Conservation (phyloP, 2,329 filamentous ascomycete species). For the Ceratocystis eucalypticola region DNA sequence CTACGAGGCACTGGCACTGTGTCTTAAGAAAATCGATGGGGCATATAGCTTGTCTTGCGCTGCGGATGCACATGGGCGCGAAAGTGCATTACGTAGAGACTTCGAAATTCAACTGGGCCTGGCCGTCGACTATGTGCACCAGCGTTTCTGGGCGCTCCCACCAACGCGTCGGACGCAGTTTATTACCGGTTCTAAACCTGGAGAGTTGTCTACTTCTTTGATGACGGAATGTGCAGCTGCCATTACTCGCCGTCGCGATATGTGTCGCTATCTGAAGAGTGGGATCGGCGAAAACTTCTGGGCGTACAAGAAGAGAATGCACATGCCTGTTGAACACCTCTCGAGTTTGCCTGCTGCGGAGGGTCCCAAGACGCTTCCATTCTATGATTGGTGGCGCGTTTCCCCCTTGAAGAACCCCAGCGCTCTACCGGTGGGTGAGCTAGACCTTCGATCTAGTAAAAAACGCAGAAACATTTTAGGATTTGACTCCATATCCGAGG, state of each 20-base stretch:
- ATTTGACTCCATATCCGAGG: no score
- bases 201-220: background rate
- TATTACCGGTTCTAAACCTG: background rate
- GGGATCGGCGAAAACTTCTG: conserved; percentile 3
- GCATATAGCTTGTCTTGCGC: background rate
- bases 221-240: background rate
- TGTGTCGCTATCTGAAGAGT: background rate
- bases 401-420: background rate
- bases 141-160: conserved; percentile 1
- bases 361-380: background rate
- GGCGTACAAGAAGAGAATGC: conserved; percentile 2
- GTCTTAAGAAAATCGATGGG: background rate
- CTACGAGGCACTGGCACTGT: background rate
- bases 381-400: background rate
- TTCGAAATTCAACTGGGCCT: background rate
- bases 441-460: background rate
- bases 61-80: background rate
- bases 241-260: background rate
- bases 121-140: background rate
- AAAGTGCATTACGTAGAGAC: background rate
- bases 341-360: background rate
- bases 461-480: background rate
- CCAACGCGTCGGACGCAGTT: background rate
- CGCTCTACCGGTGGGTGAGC: background rate
- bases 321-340: background rate